Conservation (phyloP, 2,329 filamentous ascomycete species). For the Metarhizium brunneum region DNA sequence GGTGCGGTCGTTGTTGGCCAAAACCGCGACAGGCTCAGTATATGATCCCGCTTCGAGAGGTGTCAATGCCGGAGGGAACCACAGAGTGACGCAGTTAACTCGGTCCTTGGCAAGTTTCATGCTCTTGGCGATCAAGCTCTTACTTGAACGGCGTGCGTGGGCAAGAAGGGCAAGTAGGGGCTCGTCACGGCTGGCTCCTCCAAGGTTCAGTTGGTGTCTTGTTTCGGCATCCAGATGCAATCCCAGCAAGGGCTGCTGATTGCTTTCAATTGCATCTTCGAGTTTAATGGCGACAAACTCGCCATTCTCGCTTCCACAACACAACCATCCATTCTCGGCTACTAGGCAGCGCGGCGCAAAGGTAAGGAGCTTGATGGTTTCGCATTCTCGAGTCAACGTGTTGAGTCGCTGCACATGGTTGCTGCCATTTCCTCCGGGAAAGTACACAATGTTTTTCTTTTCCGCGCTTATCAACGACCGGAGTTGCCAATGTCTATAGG, state of each 20-base stretch:
- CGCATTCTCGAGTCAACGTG: slow-evolving; percentile 59
- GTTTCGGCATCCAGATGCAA: slow-evolving; percentile 11
- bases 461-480: slow-evolving; percentile 82
- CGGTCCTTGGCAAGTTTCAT: slow-evolving; percentile 48
- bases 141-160: slow-evolving; percentile 30
- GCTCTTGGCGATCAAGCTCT: slow-evolving; percentile 38
- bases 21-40: slow-evolving; percentile 50
- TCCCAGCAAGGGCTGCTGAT: slow-evolving; percentile 15
- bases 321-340: slow-evolving; percentile 81
- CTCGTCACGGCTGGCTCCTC: slow-evolving; percentile 23
- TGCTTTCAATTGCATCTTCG: slow-evolving; percentile 25
- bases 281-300: slow-evolving; percentile 76
- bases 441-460: slow-evolving; percentile 71
- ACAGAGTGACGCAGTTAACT: slow-evolving; percentile 59
- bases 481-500: slow-evolving; percentile 69
- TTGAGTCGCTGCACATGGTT: slow-evolving; percentile 58
- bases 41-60: slow-evolving; percentile 30
- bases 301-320: slow-evolving; percentile 79
- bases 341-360: slow-evolving; percentile 79
- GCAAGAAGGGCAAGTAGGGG: slow-evolving; percentile 26
- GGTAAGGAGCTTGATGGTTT: slow-evolving; percentile 60
- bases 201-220: slow-evolving; percentile 21
- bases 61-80: slow-evolving; percentile 39
- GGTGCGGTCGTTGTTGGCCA: slow-evolving; percentile 88
- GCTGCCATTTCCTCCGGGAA: slow-evolving; percentile 65